Percentiles rank a stretch among this genome's conserved stretches.
Evolutionary conservation across 1,139 yeast genomes (phyloP).

Genomic region (Suhomyces bokatorum): DNA sequence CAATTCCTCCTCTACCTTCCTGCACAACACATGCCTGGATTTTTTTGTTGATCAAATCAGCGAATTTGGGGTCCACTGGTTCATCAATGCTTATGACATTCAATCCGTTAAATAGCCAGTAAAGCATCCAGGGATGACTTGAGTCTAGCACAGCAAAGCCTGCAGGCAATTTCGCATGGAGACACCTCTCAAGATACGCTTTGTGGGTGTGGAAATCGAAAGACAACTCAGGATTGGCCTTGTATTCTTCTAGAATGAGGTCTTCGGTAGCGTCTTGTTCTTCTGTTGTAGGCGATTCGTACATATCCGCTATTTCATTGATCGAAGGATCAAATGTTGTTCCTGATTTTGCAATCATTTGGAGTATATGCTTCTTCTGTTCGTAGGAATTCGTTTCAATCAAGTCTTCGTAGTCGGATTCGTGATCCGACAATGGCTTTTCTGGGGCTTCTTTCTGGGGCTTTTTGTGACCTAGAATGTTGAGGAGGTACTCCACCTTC

Average conservation of each 20-base stretch:
- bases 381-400: slow-evolving; percentile 7
- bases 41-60: slow-evolving; percentile 23
- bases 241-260: slow-evolving; percentile 14
- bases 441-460: neutral
- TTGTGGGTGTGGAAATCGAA: slow-evolving; percentile 18
- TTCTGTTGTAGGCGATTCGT: slow-evolving; percentile 16
- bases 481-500: slow-evolving; percentile 16
- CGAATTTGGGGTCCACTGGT: slow-evolving; percentile 8
- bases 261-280: slow-evolving; percentile 17
- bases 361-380: slow-evolving; percentile 6
- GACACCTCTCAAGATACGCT: slow-evolving; percentile 25
- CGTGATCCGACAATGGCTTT: slow-evolving; percentile 1
- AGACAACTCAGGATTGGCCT: slow-evolving; percentile 8
- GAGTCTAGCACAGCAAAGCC: slow-evolving; percentile 65
- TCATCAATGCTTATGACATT: slow-evolving; percentile 3
- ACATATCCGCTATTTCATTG: slow-evolving; percentile 10
- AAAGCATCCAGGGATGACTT: slow-evolving; percentile 86
- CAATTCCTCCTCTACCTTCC: slow-evolving; percentile 65
- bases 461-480: slow-evolving; percentile 14
- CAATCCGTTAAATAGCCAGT: slow-evolving; percentile 72
- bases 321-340: slow-evolving; percentile 8
- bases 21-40: slow-evolving; percentile 30
- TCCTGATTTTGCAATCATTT: slow-evolving; percentile 1
- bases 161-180: slow-evolving; percentile 50
- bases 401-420: slow-evolving; percentile 16